Base-by-base conservation (phyloP, 352 stramenopile species). In the Aphanomyces astaci region DNA sequence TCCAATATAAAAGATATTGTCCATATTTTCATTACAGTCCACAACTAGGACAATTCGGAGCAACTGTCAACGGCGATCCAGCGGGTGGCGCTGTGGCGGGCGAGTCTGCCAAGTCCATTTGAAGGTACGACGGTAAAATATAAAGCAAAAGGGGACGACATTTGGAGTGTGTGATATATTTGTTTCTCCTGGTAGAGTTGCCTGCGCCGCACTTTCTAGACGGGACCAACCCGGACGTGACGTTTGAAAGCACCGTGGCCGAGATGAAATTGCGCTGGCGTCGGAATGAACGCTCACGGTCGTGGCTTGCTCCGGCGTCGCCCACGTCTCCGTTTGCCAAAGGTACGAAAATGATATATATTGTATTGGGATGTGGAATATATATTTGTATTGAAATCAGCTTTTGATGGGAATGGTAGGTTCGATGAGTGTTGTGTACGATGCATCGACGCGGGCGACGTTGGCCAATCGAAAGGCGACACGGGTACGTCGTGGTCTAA, bases 71-170 rank as follows among this genome's bases (percentile, higher is more conserved):
- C 81, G 4, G 84, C 86, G 31, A 88, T 92, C 52, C 82, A 86
- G 30, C 84, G 90, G 66, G 82, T 85, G 1, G 84, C 86, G 4
- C 72, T 92, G 40, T 94, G 86, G 86, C 80, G 81, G 3, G 84
- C 82, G 36, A 90, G 86, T 46, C 78, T 88, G 52, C 86, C 84
- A 24, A 71, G 25, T 0, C 62, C 62, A 48, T 49, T 68, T 30
- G 62, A 22, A 53, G 9, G 45, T 53, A 27, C 45, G 22, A 22
- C 45, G 39, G 39, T 46, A 17, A 17, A n/a, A n/a, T n/a, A n/a
- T n/a, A n/a, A n/a, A n/a, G n/a, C n/a, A n/a, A n/a, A n/a, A n/a
- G n/a, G n/a, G n/a, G n/a, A n/a, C n/a, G n/a, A n/a, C n/a, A n/a
- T n/a, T n/a, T n/a, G n/a, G n/a, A n/a, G n/a, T n/a, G n/a, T n/a